These are phyloP conservation scores for Geranomyces variabilis DNA, from an alignment of 192 early-diverging fungal genomes.

Conservation along the genomic window DNA sequence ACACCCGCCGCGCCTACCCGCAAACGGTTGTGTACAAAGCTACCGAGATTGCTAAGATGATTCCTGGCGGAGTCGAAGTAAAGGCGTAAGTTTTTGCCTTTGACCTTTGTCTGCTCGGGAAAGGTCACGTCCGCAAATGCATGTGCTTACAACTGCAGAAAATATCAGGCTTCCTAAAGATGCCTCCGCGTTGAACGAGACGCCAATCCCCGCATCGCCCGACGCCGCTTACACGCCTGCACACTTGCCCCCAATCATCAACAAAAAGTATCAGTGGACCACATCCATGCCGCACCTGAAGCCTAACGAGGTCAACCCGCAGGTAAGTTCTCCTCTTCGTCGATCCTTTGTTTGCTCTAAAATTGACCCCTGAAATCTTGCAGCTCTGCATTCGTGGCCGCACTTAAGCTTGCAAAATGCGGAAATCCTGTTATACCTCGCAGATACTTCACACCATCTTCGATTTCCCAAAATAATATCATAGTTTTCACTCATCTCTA, in stretches of 20 bases:
- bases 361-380: no score
- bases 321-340: slow-evolving; percentile 16
- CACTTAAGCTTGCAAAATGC: slow-evolving; percentile 14
- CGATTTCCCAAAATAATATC: no score
- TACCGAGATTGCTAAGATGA: slow-evolving; percentile 59
- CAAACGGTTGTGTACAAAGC: slow-evolving; percentile 80
- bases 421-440: no score
- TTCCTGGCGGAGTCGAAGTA: slow-evolving; percentile 26
- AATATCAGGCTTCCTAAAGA: not conserved
- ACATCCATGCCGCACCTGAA: slow-evolving; percentile 40
- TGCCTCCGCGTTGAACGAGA: not conserved
- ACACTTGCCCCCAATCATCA: slow-evolving; percentile 43
- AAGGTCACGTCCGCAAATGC: no score
- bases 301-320: slow-evolving; percentile 46
- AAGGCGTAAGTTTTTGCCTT: slow-evolving; percentile 17
- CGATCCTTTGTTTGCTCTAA: no score
- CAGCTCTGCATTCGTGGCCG: slow-evolving; percentile 35
- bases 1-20: slow-evolving; percentile 90
- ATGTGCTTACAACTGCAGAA: no score
- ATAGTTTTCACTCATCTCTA: no score
- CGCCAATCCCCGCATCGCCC: not conserved
- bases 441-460: no score
- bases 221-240: slow-evolving; percentile 18
- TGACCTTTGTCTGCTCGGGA: not conserved
- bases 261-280: slow-evolving; percentile 42